These are phyloP conservation scores for Alternaria arborescens DNA, from an alignment of 2,329 filamentous ascomycete genomes.

Conservation along the genomic window DNA sequence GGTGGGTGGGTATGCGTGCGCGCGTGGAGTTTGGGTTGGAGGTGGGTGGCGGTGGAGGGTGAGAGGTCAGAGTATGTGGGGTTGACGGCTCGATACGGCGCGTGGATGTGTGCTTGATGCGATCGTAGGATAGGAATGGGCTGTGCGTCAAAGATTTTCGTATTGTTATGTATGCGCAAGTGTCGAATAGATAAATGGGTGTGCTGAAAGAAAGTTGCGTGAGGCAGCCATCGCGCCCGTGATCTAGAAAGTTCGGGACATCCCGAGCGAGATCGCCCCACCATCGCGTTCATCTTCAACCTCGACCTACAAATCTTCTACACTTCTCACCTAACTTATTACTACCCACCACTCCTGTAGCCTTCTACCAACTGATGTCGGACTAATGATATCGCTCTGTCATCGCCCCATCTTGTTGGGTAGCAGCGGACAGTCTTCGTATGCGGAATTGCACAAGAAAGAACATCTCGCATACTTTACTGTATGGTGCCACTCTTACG, in stretches of 20 bases:
- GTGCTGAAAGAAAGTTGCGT: neutral
- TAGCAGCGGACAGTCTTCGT: neutral
- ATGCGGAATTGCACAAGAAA: neutral
- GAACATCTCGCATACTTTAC: neutral
- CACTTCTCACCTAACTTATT: neutral
- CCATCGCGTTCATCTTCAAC: neutral
- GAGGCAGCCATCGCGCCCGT: neutral
- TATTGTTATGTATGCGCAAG: neutral
- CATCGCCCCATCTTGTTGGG: neutral
- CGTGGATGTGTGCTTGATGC: neutral
- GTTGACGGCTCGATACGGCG: neutral
- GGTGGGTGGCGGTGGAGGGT: neutral
- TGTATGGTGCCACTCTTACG: neutral
- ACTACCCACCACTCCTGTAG: neutral
- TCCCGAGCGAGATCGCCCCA: conserved; percentile 4
- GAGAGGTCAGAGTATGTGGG: neutral
- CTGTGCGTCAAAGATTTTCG: neutral
- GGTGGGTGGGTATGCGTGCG: neutral
- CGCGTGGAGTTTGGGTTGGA: neutral
- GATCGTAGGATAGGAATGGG: neutral
- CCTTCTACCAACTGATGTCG: neutral
- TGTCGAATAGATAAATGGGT: neutral
- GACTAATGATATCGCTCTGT: neutral
- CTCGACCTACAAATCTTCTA: neutral
- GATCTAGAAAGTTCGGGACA: conserved; percentile 3